Conservation (phyloP, 2,329 filamentous ascomycete species). For the Penicillium sp. region DNA sequence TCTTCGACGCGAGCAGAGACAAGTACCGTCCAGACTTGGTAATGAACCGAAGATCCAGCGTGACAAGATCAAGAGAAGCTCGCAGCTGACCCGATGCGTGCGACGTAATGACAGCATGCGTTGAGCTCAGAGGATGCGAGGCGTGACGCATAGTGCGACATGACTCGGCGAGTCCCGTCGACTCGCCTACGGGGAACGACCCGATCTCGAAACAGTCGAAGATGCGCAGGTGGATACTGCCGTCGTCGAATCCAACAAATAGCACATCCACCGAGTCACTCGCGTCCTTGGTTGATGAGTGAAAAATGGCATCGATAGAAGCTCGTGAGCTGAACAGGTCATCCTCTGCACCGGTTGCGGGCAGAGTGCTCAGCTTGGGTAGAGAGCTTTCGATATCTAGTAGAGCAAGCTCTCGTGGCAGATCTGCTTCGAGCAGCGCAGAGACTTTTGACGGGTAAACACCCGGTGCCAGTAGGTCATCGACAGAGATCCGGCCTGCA, state of each 20-base stretch:
- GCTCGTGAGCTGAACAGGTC: conserved; percentile 67
- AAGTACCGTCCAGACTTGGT: conserved; percentile 71
- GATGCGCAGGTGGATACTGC: conserved; percentile 71
- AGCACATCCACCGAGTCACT: conserved; percentile 76
- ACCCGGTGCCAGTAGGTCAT: conserved; percentile 44
- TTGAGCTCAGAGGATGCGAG: conserved; percentile 71
- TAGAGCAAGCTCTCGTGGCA: conserved; percentile 71
- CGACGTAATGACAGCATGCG: conserved; percentile 65
- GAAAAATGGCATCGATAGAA: conserved; percentile 68
- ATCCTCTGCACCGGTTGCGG: conserved; percentile 62
- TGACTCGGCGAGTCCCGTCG: conserved; percentile 35
- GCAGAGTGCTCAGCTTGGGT: conserved; percentile 71
- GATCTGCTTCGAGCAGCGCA: conserved; percentile 49
- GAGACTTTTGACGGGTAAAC: conserved; percentile 37
- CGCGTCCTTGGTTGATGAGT: conserved; percentile 59
- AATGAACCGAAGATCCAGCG: conserved; percentile 80
- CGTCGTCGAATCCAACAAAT: conserved; percentile 68
- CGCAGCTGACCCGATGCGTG: conserved; percentile 38
- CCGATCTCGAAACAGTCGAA: conserved; percentile 84
- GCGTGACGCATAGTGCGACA: conserved; percentile 58
- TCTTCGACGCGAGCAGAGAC: conserved; percentile 79
- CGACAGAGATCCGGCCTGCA: conserved; percentile 37
- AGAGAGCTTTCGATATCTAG: conserved; percentile 73
- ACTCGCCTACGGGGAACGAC: conserved; percentile 44
- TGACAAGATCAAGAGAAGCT: conserved; percentile 59